These are phyloP conservation scores for Leishmania major DNA, from an alignment of 208 protist genomes.

Conservation along the genomic window DNA sequence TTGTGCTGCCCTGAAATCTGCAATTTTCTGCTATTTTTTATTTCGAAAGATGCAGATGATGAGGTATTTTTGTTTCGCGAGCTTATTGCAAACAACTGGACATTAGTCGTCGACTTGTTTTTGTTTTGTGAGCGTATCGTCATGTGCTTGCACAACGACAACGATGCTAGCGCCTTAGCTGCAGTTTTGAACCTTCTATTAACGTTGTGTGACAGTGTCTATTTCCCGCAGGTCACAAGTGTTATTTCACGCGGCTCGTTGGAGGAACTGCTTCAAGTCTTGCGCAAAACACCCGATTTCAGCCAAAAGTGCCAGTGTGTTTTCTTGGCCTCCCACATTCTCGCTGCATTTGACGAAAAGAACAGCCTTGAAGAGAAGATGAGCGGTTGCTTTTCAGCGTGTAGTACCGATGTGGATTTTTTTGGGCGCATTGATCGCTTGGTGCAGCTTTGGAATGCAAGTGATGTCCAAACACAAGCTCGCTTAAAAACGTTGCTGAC, in stretches of 20 bases:
- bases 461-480: neutral
- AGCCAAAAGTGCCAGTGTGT: conserved; percentile 1
- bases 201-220: conserved; percentile 7
- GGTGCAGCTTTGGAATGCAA: conserved; percentile 14
- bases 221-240: neutral
- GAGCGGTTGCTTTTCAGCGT: neutral
- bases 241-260: neutral
- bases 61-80: conserved; percentile 9
- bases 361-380: neutral
- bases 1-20: conserved; percentile 21
- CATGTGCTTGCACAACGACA: neutral
- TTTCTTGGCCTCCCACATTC: neutral
- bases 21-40: conserved; percentile 20
- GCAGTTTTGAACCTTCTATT: conserved; percentile 1
- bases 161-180: neutral
- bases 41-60: conserved; percentile 2
- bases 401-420: neutral
- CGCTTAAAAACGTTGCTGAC: neutral
- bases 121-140: conserved; percentile 9
- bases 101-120: conserved; percentile 10
- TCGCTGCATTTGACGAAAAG: neutral
- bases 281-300: neutral
- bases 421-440: conserved; percentile 7
- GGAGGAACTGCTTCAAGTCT: neutral
- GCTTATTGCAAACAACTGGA: conserved; percentile 21